A percentile compares a stretch with the other conserved stretches of the same genome.
These are phyloP conservation scores for Trypanosoma mega DNA, from an alignment of 208 protist species.

Conservation along the genomic window DNA sequence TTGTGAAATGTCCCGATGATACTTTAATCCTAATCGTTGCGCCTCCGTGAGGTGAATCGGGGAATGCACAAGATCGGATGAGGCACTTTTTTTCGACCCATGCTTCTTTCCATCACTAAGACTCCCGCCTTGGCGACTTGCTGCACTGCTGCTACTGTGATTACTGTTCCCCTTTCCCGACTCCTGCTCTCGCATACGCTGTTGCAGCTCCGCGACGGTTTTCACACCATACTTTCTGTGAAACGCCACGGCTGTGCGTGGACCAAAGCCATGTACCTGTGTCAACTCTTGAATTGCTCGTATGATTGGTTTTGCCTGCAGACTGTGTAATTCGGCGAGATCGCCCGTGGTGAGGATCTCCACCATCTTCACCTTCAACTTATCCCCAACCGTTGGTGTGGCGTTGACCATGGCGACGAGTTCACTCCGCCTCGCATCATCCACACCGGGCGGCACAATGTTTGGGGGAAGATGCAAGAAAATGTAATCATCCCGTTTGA, in stretches of 20 bases:
- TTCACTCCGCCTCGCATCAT: slow-evolving; percentile 40
- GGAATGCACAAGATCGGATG: slow-evolving; percentile 15
- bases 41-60: slow-evolving; percentile 63
- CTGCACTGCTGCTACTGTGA: not conserved
- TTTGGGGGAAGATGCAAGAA: slow-evolving; percentile 73
- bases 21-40: slow-evolving; percentile 74
- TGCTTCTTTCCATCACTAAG: no score
- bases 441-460: slow-evolving; percentile 50
- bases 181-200: slow-evolving; percentile 40
- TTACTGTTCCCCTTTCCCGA: slow-evolving; percentile 2
- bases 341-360: slow-evolving; percentile 82
- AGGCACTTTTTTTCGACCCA: no score
- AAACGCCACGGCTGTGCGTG: slow-evolving; percentile 68
- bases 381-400: slow-evolving; percentile 57
- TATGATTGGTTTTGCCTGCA: slow-evolving; percentile 74
- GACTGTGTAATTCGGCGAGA: slow-evolving; percentile 60
- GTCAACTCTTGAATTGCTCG: slow-evolving; percentile 76
- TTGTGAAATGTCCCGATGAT: slow-evolving; percentile 78
- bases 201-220: slow-evolving; percentile 60
- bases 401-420: slow-evolving; percentile 30
- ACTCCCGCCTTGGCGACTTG: not conserved
- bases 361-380: slow-evolving; percentile 70
- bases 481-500: slow-evolving; percentile 65
- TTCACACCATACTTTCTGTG: slow-evolving; percentile 72
- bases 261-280: slow-evolving; percentile 86